Evolutionary conservation across 2,329 filamentous ascomycete species (phyloP).

Genomic region (Colletotrichum lini): DNA sequence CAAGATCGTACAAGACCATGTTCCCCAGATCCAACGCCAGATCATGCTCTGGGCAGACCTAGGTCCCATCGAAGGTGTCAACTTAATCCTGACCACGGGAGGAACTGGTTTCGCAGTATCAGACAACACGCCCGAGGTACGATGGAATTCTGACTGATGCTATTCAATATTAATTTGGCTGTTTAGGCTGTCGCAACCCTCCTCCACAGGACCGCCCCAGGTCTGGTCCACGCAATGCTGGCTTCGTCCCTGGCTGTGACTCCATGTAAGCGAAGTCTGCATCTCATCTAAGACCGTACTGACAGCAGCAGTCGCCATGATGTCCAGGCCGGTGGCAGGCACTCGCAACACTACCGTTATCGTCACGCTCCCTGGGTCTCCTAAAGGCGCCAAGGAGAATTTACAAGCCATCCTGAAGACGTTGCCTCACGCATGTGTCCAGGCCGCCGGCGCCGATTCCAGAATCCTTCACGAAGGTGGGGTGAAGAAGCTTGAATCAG

Average conservation of each 20-base stretch:
- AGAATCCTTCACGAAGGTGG: slow-evolving; percentile 85
- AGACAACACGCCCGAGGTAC: slow-evolving; percentile 90
- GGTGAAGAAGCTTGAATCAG: slow-evolving; percentile 84
- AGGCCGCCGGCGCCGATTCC: slow-evolving; percentile 88
- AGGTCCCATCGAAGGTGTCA: slow-evolving; percentile 67
- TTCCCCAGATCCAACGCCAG: slow-evolving; percentile 80
- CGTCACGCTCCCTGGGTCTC: slow-evolving; percentile 91
- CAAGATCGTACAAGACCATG: slow-evolving; percentile 85
- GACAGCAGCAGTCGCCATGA: slow-evolving; percentile 82
- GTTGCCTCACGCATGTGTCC: slow-evolving; percentile 94
- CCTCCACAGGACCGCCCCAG: slow-evolving; percentile 88
- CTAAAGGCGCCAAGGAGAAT: slow-evolving; percentile 96
- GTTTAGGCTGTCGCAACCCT: slow-evolving; percentile 81
- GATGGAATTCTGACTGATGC: not conserved
- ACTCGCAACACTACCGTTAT: slow-evolving; percentile 86
- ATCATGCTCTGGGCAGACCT: slow-evolving; percentile 82
- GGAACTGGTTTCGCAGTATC: slow-evolving; percentile 92
- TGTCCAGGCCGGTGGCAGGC: slow-evolving; percentile 94
- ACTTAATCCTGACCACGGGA: slow-evolving; percentile 89
- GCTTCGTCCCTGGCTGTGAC: slow-evolving; percentile 87
- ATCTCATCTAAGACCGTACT: slow-evolving; percentile 32
- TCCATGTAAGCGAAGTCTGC: slow-evolving; percentile 77
- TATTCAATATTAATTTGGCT: not conserved
- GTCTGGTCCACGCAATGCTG: slow-evolving; percentile 96
- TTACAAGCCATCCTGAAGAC: slow-evolving; percentile 89